phyloP scores from a whole-genome alignment of 2,329 filamentous ascomycete species.

The Nigrospora sphaerica region DNA sequence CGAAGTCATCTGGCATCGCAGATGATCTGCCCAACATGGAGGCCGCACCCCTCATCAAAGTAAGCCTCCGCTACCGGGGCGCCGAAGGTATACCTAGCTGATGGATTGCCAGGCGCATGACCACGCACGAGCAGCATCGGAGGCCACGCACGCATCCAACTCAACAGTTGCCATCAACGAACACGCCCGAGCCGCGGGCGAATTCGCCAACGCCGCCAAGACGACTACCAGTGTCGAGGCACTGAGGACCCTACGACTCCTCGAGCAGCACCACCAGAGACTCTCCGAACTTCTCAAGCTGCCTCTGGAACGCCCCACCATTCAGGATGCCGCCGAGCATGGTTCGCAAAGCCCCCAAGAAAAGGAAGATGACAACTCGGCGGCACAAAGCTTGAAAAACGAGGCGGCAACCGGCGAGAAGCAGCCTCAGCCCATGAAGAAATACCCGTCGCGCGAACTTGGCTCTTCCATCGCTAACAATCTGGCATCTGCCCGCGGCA shows the following conservation, averaged over 20 bases:
- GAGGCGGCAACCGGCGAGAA: conserved; percentile 11
- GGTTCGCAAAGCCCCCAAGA: conserved; percentile 25
- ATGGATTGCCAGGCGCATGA: conserved; percentile 62
- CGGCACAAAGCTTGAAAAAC: conserved; percentile 11
- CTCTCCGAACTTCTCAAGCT: conserved; percentile 76
- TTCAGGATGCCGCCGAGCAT: conserved; percentile 27
- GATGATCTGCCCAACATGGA: conserved; percentile 48
- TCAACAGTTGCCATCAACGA: conserved; percentile 79
- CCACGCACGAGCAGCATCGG: conserved; percentile 77
- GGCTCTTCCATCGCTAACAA: conserved; percentile 85
- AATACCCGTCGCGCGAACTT: conserved; percentile 57
- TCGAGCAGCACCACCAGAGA: conserved; percentile 81
- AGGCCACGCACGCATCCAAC: conserved; percentile 66
- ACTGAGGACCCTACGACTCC: conserved; percentile 71
- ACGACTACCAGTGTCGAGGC: conserved; percentile 65
- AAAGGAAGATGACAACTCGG: conserved; percentile 23
- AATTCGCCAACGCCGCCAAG: conserved; percentile 79
- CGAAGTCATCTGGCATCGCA: not conserved
- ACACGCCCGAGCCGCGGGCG: conserved; percentile 79
- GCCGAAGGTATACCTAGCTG: conserved; percentile 10
- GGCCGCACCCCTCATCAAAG: conserved; percentile 59
- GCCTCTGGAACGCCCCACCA: conserved; percentile 47
- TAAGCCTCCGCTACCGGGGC: conserved; percentile 23
- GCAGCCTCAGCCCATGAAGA: conserved; percentile 26
- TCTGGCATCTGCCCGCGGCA: conserved; percentile 77